These are phyloP conservation scores for Malus hybrid DNA, from an alignment of 331 rosid genomes.

Conservation along the genomic window DNA sequence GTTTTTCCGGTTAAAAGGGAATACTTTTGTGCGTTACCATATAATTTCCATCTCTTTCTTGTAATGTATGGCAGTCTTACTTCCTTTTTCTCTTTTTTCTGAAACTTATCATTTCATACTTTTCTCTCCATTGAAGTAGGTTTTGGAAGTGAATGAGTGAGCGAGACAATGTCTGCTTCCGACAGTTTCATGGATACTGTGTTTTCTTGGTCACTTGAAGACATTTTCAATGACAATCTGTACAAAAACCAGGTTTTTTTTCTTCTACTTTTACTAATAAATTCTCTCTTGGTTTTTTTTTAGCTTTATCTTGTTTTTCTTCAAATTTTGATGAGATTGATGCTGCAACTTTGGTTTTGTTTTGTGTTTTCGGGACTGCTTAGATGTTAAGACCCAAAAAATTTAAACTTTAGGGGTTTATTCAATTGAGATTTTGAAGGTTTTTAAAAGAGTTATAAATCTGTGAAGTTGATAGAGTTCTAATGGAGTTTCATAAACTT, in stretches of 20 bases:
- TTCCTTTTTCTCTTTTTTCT: background rate
- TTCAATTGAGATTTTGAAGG: too few species aligned
- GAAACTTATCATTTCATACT: background rate
- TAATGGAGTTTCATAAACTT: too few species aligned
- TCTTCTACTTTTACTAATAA: background rate
- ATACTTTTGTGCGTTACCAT: too few species aligned
- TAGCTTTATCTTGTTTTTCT: background rate
- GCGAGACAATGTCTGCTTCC: background rate
- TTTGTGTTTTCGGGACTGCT: too few species aligned
- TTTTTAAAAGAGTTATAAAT: too few species aligned
- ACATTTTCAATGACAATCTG: slow-evolving; percentile 34
- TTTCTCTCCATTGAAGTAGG: background rate
- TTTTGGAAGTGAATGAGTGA: background rate
- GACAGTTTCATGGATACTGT: slow-evolving; percentile 2
- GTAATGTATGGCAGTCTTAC: background rate
- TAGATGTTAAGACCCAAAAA: background rate
- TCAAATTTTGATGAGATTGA: background rate
- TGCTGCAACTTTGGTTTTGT: background rate
- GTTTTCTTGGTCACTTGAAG: slow-evolving; percentile 52
- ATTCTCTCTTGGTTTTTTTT: background rate
- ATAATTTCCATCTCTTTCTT: background rate
- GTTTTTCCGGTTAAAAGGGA: too few species aligned
- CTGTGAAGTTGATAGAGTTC: too few species aligned
- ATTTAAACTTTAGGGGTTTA: too few species aligned
- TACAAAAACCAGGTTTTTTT: slow-evolving; percentile 33